These are phyloP conservation scores for Acanthamoeba royreba DNA, from an alignment of 208 protist species.

Conservation along the genomic window DNA sequence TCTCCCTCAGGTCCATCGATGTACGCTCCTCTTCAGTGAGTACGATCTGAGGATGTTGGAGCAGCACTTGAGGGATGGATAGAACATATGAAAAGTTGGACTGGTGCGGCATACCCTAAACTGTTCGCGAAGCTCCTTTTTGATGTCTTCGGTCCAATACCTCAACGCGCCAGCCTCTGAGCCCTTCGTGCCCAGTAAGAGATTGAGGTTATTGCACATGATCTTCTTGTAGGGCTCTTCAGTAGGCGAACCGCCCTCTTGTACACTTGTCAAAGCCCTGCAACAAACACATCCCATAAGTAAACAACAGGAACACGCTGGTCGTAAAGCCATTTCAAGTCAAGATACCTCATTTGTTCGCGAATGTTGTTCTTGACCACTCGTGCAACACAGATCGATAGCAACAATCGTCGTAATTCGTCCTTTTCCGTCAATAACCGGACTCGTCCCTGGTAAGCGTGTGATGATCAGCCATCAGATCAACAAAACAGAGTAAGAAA, in stretches of 20 bases:
- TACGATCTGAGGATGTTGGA: no score
- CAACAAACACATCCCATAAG: neutral
- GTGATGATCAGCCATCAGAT: no score
- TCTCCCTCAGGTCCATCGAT: neutral
- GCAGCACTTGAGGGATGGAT: no score
- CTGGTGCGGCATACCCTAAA: no score
- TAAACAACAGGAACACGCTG: neutral
- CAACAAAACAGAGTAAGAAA: neutral
- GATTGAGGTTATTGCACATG: neutral
- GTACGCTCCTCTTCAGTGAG: neutral
- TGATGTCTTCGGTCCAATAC: neutral
- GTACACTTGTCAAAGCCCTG: neutral
- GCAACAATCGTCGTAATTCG: neutral
- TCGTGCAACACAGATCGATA: neutral
- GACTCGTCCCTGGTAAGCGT: neutral
- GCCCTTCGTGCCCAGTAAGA: neutral
- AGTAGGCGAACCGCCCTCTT: neutral
- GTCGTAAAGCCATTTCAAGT: no score
- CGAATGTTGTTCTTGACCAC: slow-evolving; percentile 11
- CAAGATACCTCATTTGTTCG: neutral
- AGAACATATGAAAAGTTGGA: no score
- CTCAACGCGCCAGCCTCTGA: neutral
- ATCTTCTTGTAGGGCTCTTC: neutral
- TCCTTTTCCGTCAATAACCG: neutral
- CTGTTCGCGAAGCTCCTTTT: neutral